Evolutionary conservation across 192 early-diverging fungal genomes (phyloP).

Genomic region (Coemansia reversa): DNA sequence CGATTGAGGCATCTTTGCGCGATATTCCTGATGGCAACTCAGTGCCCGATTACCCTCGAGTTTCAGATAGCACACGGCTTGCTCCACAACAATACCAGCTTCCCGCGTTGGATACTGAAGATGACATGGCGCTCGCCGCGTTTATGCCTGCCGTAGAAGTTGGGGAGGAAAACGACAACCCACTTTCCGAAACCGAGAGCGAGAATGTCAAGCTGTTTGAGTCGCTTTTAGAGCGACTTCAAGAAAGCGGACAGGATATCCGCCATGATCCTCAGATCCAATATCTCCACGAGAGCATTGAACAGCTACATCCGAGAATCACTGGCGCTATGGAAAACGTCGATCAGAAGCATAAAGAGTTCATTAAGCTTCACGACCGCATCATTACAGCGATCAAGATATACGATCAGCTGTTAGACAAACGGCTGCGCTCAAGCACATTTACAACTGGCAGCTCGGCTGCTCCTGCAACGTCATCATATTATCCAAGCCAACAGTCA

Average conservation of each 20-base stretch:
- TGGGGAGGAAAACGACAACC: conserved; percentile 48
- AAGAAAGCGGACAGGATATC: conserved; percentile 76
- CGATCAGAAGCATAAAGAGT: conserved; percentile 73
- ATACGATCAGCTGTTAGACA: conserved; percentile 87
- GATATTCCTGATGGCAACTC: conserved; percentile 49
- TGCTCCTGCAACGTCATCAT: conserved; percentile 13
- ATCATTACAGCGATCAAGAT: conserved; percentile 75
- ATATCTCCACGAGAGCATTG: conserved; percentile 82
- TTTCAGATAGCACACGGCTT: conserved; percentile 3
- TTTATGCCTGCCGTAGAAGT: conserved; percentile 41
- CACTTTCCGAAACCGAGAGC: conserved; percentile 73
- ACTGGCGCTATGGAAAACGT: conserved; percentile 70
- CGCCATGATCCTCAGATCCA: conserved; percentile 75
- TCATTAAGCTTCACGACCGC: conserved; percentile 80
- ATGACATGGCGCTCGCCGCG: conserved; percentile 20
- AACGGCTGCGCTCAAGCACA: conserved; percentile 59
- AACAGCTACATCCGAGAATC: conserved; percentile 82
- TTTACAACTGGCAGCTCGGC: conserved; percentile 16
- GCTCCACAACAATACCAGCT: conserved; percentile 1
- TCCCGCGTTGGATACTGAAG: not conserved
- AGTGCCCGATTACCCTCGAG: conserved; percentile 28
- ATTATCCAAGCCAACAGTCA: conserved; percentile 35
- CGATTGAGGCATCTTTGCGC: conserved; percentile 74
- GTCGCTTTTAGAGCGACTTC: conserved; percentile 78
- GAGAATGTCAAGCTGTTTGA: conserved; percentile 91